Percentiles rank a stretch among this genome's conserved stretches.
These are phyloP conservation scores for Wakefieldia striispora DNA, from an alignment of 768 basidiomycete genomes.

Conservation along the genomic window DNA sequence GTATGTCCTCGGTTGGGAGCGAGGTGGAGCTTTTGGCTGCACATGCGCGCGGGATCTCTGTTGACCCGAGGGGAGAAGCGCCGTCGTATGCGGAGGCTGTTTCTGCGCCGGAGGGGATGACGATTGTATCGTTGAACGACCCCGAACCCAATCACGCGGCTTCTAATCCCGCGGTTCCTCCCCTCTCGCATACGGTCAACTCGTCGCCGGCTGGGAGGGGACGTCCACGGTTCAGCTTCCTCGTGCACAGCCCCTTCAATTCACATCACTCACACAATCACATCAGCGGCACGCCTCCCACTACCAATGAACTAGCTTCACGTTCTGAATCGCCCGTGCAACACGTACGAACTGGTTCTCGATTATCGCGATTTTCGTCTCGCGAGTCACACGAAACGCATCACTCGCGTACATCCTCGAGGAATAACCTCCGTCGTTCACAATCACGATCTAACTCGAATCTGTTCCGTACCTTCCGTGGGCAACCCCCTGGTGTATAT, in stretches of 20 bases:
- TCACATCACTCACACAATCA: conserved; percentile 30
- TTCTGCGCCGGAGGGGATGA: conserved; percentile 11
- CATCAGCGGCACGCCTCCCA: conserved; percentile 12
- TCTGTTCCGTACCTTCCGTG: conserved; percentile 39
- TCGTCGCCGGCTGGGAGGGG: not conserved
- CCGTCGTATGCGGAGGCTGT: conserved; percentile 61
- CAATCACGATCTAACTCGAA: conserved; percentile 36
- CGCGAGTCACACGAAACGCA: conserved; percentile 21
- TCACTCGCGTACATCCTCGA: conserved; percentile 22
- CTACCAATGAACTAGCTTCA: conserved; percentile 10
- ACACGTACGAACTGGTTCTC: conserved; percentile 17
- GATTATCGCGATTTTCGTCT: conserved; percentile 22
- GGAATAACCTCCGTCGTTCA: conserved; percentile 34
- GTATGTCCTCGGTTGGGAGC: conserved; percentile 22
- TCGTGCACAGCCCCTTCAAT: conserved; percentile 39
- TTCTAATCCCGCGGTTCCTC: not conserved
- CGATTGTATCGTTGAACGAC: conserved; percentile 18
- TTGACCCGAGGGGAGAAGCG: conserved; percentile 56
- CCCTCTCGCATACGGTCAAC: not conserved
- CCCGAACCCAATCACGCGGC: conserved; percentile 13
- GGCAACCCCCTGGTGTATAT: conserved; percentile 33
- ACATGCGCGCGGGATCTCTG: conserved; percentile 15
- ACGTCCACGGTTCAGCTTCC: conserved; percentile 50
- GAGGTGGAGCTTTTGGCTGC: conserved; percentile 18
- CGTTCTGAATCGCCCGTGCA: conserved; percentile 20